Base-by-base conservation (phyloP, 768 basidiomycete species). In the Macrolepiota fuliginosa region DNA sequence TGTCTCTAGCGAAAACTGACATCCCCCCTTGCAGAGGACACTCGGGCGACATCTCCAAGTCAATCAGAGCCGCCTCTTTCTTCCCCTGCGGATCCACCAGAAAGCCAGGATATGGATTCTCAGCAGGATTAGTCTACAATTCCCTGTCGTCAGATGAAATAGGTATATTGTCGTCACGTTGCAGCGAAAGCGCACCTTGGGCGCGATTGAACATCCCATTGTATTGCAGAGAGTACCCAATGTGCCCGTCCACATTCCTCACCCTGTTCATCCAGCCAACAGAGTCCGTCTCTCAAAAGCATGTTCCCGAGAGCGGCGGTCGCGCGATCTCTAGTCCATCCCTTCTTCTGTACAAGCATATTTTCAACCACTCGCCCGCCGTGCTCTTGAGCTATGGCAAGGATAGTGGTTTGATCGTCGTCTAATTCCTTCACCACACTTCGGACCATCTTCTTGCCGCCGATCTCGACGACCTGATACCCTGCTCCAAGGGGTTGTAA, bases 221-320 rank as follows among this genome's bases (percentile, higher is more conserved):
- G 82, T 83, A 96, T 91, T 2, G 89, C 90, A 12, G 91, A 92
- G 1, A 90, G 89, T 11, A 96, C 81, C 94, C 94, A 98, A 71
- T 94, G 96, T 24, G 87, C 84, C 61, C 81, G 79, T 29, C 86
- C 85, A 32, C 76, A 78, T 15, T 70, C 71, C 65, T 86, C 85
- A 56, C 91, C 92, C 73, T 97, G 94, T 25, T 92, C 89, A 69
- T 99, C 97, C 32, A 98, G 70, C 97, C 97, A 99, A 62, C 93
- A 96, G 25, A 96, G 77, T 1, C 96, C 96, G 64, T 98, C 95
- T 27, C 90, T 81, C 63, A 93, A 79, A 13, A 96, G 82, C 87
- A 96, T 95, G 64, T 96, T 95, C 67, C 94, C 89, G 67, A 98
- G 73, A 1, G 90, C 95, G 11, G 85, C 81, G 52, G 81, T 79